Base-by-base conservation (phyloP, 2,329 filamentous ascomycete species). In the Sporothrix sp. region DNA sequence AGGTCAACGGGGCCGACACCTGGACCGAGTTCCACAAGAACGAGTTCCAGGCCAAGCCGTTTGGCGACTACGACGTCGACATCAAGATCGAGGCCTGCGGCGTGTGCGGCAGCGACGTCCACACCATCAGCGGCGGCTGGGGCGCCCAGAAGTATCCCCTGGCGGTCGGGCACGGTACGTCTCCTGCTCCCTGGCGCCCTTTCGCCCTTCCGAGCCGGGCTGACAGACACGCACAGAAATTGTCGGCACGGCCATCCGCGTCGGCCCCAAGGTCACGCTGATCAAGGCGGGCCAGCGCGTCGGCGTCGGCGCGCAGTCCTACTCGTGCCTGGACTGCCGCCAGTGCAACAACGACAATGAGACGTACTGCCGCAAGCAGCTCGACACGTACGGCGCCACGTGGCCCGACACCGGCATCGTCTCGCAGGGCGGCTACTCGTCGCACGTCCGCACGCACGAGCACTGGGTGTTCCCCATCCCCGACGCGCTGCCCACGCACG, bases 31-130 rank as follows among this genome's bases (percentile, higher is more conserved):
- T 82, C 61, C 71, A 82, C 61, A 84, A 87, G 69, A 81, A 84
- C 62, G 66, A 90, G 72, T 88, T 87, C 72, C 78, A 82, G 59
- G 81, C 90, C 52, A 93, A 94, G 72, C 85, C 85, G 16, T 94
- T 94, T 64, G 87, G 84, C 57, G 86, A 90, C 64, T 78, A 87
- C 67, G 88, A 95, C 63, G 80, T 95, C 60, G 88, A 95, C 64
- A 79, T 95, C 68, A 85, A 90, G 72, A 84, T 95, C 61, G 82
- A 89, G 58, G 82, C 79, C 63, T 91, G 86, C 62, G 85, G 87
- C 62, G 75, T 88, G 48, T 88, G 84, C 64, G 79, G 82, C 58
- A 84, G 78, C 58, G 84, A 88, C 62, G 71, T 85, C 43, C 84
- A 86, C 68, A 86, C 80, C 53, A 75, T 87, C 63, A 79, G 66